Evolutionary conservation across 208 protist genomes (phyloP).

Genomic region (Balamuthia mandrillaris): DNA sequence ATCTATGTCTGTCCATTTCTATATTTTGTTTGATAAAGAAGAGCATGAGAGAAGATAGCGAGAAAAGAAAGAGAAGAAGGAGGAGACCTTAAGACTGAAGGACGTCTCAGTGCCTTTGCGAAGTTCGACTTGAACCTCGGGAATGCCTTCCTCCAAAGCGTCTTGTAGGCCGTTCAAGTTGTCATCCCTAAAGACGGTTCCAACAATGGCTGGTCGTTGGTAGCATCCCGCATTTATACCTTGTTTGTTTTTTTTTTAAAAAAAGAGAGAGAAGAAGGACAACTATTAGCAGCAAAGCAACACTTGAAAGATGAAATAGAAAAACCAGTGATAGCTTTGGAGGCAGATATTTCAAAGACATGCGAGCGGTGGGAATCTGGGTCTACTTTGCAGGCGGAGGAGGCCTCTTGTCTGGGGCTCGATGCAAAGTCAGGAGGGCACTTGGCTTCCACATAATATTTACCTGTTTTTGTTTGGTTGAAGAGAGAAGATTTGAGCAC

Average conservation of each 20-base stretch:
- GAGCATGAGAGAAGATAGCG: no score
- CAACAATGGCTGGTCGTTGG: neutral
- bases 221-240: conserved; percentile 7
- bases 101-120: conserved; percentile 3
- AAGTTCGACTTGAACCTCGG: neutral
- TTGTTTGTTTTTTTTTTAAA: no score
- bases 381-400: neutral
- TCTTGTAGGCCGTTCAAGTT: neutral
- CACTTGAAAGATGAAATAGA: no score
- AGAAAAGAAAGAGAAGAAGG: no score
- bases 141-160: neutral
- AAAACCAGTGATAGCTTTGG: neutral
- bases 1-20: neutral
- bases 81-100: neutral
- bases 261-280: no score
- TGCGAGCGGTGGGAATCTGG: neutral
- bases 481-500: no score
- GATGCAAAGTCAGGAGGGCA: no score
- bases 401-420: neutral
- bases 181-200: neutral
- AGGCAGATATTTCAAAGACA: neutral
- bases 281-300: no score
- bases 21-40: no score
- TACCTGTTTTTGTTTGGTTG: no score
- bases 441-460: no score